Evolutionary conservation across 495 filamentous ascomycete species (phyloP).

Genomic region (Copromyces sp.): DNA sequence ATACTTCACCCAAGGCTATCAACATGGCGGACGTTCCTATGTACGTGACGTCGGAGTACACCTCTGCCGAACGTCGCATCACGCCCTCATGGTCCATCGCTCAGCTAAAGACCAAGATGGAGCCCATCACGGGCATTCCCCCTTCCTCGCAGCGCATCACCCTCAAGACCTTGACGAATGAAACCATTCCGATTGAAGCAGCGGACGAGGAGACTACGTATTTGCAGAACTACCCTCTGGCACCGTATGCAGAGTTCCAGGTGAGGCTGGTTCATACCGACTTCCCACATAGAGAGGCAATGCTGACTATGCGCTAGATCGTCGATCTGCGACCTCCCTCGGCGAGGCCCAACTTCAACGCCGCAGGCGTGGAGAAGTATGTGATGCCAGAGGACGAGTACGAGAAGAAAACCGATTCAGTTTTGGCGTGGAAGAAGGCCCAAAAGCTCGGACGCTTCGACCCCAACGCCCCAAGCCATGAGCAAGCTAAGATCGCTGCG

Average conservation of each 20-base stretch:
- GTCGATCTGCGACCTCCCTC: constrained; percentile 64
- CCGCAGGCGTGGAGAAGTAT: constrained; percentile 76
- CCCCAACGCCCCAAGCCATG: constrained; percentile 61
- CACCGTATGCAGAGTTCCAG: constrained; percentile 64
- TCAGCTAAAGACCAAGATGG: constrained; percentile 79
- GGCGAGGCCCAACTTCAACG: constrained; percentile 65
- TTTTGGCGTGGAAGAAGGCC: constrained; percentile 86
- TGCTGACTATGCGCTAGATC: constrained; percentile 43
- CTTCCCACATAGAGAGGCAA: neutral
- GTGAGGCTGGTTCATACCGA: constrained; percentile 39
- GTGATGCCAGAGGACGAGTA: constrained; percentile 73
- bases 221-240: constrained; percentile 52
- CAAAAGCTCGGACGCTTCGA: constrained; percentile 93
- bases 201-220: constrained; percentile 56
- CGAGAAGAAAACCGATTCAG: constrained; percentile 70
- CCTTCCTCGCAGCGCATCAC: constrained; percentile 65
- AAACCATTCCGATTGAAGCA: constrained; percentile 48
- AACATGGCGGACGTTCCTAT: constrained; percentile 74
- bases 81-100: constrained; percentile 86
- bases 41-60: constrained; percentile 66
- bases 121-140: constrained; percentile 88
- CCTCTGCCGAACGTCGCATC: constrained; percentile 74
- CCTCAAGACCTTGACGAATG: constrained; percentile 47
- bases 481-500: constrained; percentile 57
- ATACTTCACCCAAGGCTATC: neutral